Conservation (phyloP, 495 filamentous ascomycete genomes). For the Talaromyces ruber region DNA sequence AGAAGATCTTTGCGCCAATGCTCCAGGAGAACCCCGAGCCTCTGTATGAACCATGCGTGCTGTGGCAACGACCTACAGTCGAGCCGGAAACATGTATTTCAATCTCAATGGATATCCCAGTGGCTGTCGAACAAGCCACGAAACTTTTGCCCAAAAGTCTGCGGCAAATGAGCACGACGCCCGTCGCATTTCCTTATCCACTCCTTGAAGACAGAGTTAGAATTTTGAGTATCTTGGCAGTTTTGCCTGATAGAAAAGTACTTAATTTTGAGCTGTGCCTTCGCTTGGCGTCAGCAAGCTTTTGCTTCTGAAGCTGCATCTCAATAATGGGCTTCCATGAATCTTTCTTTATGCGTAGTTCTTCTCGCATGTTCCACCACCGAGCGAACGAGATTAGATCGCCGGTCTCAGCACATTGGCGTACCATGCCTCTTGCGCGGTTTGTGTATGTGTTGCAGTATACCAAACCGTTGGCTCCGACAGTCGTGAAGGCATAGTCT, state of each 20-base stretch:
- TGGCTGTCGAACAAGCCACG: not conserved
- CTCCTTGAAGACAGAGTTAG: too few relatives aligned
- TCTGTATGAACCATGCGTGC: not conserved
- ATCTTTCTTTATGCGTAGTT: not conserved
- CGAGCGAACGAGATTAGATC: not conserved
- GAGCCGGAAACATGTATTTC: not conserved
- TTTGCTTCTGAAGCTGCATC: not conserved
- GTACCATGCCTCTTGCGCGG: not conserved
- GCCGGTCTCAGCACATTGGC: not conserved
- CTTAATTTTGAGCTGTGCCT: not conserved
- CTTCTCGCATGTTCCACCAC: not conserved
- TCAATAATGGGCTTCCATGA: not conserved
- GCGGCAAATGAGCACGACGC: not conserved
- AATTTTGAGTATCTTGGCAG: too few relatives aligned
- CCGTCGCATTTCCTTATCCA: not conserved
- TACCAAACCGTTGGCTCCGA: not conserved
- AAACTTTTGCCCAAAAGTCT: not conserved
- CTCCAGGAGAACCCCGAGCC: not conserved
- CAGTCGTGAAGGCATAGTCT: not conserved
- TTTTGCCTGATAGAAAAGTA: too few relatives aligned
- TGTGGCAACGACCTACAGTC: not conserved
- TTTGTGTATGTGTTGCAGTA: not conserved
- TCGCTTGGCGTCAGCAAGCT: not conserved
- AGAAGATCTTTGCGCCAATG: not conserved
- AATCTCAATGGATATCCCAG: not conserved